Evolutionary conservation across 306 rosid species (phyloP).

Genomic region (Malus orientalis): DNA sequence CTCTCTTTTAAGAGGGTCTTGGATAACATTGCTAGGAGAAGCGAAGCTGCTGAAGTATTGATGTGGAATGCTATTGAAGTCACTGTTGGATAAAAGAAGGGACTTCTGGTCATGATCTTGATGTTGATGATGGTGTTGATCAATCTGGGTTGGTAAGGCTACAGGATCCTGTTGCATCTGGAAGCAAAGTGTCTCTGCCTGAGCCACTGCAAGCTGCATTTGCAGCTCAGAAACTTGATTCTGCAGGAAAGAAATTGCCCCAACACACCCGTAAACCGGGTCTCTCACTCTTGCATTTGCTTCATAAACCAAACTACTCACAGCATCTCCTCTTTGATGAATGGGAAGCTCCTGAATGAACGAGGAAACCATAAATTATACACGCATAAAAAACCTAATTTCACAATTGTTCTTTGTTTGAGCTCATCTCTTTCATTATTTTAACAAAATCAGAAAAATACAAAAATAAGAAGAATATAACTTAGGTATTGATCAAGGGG

Average conservation of each 20-base stretch:
- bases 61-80: slow-evolving; percentile 32
- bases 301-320: slow-evolving; percentile 65
- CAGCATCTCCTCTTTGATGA: slow-evolving; percentile 73
- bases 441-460: background rate
- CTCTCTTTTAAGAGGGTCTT: slow-evolving; percentile 56
- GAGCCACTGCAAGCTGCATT: slow-evolving; percentile 71
- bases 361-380: background rate
- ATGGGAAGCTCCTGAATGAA: slow-evolving; percentile 51
- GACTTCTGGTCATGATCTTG: slow-evolving; percentile 41
- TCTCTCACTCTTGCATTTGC: slow-evolving; percentile 78
- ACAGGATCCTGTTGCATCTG: slow-evolving; percentile 60
- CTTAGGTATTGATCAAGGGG: background rate
- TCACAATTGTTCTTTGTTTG: background rate
- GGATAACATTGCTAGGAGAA: slow-evolving; percentile 54
- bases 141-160: slow-evolving; percentile 9
- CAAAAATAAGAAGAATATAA: background rate
- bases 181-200: slow-evolving; percentile 60
- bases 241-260: slow-evolving; percentile 71
- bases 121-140: slow-evolving; percentile 9
- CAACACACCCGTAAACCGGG: slow-evolving; percentile 81
- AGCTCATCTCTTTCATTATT: background rate
- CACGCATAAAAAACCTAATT: background rate
- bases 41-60: slow-evolving; percentile 27
- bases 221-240: slow-evolving; percentile 59
- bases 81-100: slow-evolving; percentile 24